Conservation (phyloP, 768 basidiomycete species). For the Mycena amicta region DNA sequence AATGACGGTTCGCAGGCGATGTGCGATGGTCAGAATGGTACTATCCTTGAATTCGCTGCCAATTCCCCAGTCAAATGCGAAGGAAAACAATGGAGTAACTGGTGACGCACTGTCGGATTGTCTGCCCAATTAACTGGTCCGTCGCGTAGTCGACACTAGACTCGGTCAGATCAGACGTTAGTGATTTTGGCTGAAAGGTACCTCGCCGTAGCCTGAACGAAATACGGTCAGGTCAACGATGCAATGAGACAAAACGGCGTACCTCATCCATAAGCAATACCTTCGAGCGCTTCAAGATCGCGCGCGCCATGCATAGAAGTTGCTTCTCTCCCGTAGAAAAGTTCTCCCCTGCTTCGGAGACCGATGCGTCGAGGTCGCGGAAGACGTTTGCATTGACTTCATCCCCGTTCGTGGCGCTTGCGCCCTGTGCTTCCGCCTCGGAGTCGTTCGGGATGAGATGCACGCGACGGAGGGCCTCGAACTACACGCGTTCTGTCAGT, state of each 20-base stretch:
- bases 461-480: slow-evolving; percentile 77
- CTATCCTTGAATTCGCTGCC: slow-evolving; percentile 74
- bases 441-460: slow-evolving; percentile 64
- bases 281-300: slow-evolving; percentile 74
- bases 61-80: not conserved
- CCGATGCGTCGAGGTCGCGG: slow-evolving; percentile 65
- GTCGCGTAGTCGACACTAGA: slow-evolving; percentile 38
- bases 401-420: slow-evolving; percentile 42
- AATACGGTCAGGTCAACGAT: slow-evolving; percentile 2
- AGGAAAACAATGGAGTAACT: not conserved
- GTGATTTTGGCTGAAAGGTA: no score
- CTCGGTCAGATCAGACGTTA: no score
- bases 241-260: no score
- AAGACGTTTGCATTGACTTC: slow-evolving; percentile 73
- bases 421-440: slow-evolving; percentile 36
- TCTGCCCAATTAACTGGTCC: slow-evolving; percentile 81
- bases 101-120: slow-evolving; percentile 68
- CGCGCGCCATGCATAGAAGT: slow-evolving; percentile 82
- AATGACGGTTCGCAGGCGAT: slow-evolving; percentile 75
- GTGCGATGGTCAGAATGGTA: slow-evolving; percentile 82
- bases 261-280: slow-evolving; percentile 85
- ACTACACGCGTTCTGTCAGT: slow-evolving; percentile 57
- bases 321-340: slow-evolving; percentile 83
- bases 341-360: slow-evolving; percentile 77
- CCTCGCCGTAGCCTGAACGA: slow-evolving; percentile 66